Evolutionary conservation across 805 yeast genomes (phyloP).

Genomic region (Hanseniaspora occidentalis): DNA sequence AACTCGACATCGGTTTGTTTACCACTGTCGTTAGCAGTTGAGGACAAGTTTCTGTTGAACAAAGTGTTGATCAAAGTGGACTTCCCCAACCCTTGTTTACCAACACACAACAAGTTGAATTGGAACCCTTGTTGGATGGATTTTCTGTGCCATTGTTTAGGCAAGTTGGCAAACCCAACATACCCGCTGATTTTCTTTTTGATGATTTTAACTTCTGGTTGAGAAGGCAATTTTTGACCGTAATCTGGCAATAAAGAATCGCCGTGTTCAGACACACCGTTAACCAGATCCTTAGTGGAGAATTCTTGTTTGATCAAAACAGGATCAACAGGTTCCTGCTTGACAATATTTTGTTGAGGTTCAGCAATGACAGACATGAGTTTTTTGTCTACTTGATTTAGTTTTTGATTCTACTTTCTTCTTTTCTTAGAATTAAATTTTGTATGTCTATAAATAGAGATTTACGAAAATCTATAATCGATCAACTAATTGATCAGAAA

Average conservation of each 20-base stretch:
- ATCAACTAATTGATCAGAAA: neutral
- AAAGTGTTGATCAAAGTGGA: slow-evolving; percentile 84
- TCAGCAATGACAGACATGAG: neutral
- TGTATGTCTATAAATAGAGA: too few relatives aligned
- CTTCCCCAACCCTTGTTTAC: slow-evolving; percentile 88
- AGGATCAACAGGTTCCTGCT: slow-evolving; percentile 1
- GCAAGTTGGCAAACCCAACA: slow-evolving; percentile 95
- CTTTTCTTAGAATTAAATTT: neutral
- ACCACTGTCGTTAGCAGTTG: neutral
- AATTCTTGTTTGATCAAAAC: slow-evolving; percentile 4
- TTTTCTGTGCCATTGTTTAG: slow-evolving; percentile 97
- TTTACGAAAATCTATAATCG: too few relatives aligned
- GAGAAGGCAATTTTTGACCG: slow-evolving; percentile 23
- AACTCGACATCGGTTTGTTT: neutral
- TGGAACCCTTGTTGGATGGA: slow-evolving; percentile 81
- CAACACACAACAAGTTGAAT: slow-evolving; percentile 81
- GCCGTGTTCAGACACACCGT: neutral
- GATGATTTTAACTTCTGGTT: slow-evolving; percentile 43
- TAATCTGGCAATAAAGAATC: neutral
- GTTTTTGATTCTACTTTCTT: slow-evolving; percentile 1
- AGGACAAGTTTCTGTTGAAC: slow-evolving; percentile 54
- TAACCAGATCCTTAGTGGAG: slow-evolving; percentile 1
- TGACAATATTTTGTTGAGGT: neutral
- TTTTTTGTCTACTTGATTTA: neutral
- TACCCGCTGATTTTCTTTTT: slow-evolving; percentile 72